Evolutionary conservation across 164 flowering plant genomes (phyloP), one percentile per base, ranked within the genome.

Genomic region (Stephania cephalantha): DNA sequence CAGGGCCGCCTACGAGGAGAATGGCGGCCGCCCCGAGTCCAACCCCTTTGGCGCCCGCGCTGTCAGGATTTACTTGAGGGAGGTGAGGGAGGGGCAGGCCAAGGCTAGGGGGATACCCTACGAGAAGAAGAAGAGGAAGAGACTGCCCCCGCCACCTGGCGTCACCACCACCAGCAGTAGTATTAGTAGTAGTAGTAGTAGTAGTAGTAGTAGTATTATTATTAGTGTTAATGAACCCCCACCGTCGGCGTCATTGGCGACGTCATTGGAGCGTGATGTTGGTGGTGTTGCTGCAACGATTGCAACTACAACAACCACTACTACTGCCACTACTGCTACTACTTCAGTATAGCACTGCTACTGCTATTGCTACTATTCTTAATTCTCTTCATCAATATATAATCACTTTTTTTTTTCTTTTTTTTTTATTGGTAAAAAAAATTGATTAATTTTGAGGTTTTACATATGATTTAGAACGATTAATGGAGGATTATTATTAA

Each of bases 1-100:
- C 46, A 81, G 94, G 35, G 94, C 94, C 0, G 94, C 94, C 22
- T 88, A 88, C 70, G 94, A 90, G 77, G 93, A 90, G 85, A 85
- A 83, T 82, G 91, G 88, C 13, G 94, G 94, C 2, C 83, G 86
- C 67, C 88, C 89, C 0, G 91, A 90, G 64, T 85, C 94, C 8
- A 90, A 90, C 76, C 94, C 91, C 5, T 88, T 90, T 50, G 94
- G 87, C 2, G 91, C 91, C 0, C 76, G 87, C 1, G 91, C 91
- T 2, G 94, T 90, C 11, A 82, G 90, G 77, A 85, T 90, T 75
- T 90, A 88, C 70, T 73, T 90, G 48, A 77, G 88, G 73, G 94
- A 90, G 75, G 94, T 90, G 10, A 76, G 89, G 25, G 91, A 90
- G 76, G 72, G 81, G 20, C 93, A 90, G 70, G 87, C 93, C 2